A percentile compares a stretch with the other conserved stretches of the same genome.
Evolutionary conservation across 179 eudicot genomes (phyloP).

Genomic region (Camellia oleifera): DNA sequence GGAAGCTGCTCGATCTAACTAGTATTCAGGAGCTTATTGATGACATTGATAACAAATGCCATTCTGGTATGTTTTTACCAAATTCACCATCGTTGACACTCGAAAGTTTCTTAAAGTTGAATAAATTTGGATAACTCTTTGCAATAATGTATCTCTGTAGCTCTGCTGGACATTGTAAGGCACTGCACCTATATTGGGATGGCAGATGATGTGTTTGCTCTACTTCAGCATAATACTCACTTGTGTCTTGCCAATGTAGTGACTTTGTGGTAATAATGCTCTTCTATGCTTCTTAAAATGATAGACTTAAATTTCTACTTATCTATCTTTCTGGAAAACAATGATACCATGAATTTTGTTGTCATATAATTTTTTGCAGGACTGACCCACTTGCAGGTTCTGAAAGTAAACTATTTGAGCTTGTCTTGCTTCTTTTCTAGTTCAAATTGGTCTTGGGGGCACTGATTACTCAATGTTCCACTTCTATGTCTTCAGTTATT

Average conservation of each 20-base stretch:
- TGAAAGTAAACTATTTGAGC: constrained; percentile 7
- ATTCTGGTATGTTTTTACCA: constrained; percentile 54
- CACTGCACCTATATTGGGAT: constrained; percentile 92
- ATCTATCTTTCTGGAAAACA: not conserved
- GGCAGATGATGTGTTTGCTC: constrained; percentile 93
- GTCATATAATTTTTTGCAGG: not conserved
- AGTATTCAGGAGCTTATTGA: constrained; percentile 83
- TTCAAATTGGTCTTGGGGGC: constrained; percentile 11
- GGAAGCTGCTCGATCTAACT: constrained; percentile 90
- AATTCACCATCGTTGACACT: not conserved
- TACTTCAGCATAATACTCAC: constrained; percentile 83
- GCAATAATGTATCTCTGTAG: constrained; percentile 34
- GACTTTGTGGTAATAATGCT: constrained; percentile 62
- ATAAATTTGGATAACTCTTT: not conserved
- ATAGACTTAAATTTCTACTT: not conserved
- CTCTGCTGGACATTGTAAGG: constrained; percentile 74
- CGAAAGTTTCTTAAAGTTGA: not conserved
- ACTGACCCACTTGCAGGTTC: constrained; percentile 6
- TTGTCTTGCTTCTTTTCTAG: not conserved
- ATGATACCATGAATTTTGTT: not conserved
- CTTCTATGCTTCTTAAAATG: not conserved
- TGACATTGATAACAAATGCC: constrained; percentile 61
- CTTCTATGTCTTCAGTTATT: constrained; percentile 4
- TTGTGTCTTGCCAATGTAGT: constrained; percentile 93
- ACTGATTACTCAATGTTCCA: not conserved